Base-by-base conservation (phyloP, 2,329 filamentous ascomycete genomes). In the Trichoderma gracile region DNA sequence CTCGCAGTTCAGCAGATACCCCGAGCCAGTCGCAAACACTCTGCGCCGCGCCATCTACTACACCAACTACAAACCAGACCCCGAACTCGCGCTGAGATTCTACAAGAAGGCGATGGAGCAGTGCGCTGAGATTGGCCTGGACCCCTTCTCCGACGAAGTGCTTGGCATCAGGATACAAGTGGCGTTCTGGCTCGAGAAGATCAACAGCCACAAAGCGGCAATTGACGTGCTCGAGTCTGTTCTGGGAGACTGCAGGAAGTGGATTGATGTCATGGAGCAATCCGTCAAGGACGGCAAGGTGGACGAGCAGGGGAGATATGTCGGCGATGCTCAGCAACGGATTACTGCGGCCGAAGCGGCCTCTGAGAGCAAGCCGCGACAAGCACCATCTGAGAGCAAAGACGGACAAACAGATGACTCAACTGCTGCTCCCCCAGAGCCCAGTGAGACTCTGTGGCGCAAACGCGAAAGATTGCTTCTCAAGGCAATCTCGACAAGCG, bases 121-220 rank as follows among this genome's bases (percentile, higher is more conserved):
- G 58, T 92, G 92, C 64, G 80, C 87, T 56, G 87, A 92, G 71
- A 73, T 90, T 57, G 87, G 88, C 0, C 86, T 99, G 79, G 92
- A 98, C 73, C 92, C 91, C 0, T 96, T 93, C 74, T 93, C 91
- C 4, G 91, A 97, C 70, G 93, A 97, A 74, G 89, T 97, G 40
- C 83, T 97, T 69, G 95, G 95, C 9, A 88, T 98, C 59, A 92
- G 93, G 73, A 88, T 98, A 57, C 88, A 93, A 73, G 82, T 96
- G 9, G 88, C 92, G 1, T 83, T 84, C 10, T 87, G 96, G 82
- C 82, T 97, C 67, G 92, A 97, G 76, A 89, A 89, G 72, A 85
- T 91, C 17, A 83, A 88, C 38, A 86, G 89, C 71, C 88, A 88
- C 72, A 81, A 85, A 23, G 85, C 88, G 64, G 87, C 93, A 0